phyloP scores from a whole-genome alignment of 768 basidiomycete genomes.

The Baorangia bicolor region DNA sequence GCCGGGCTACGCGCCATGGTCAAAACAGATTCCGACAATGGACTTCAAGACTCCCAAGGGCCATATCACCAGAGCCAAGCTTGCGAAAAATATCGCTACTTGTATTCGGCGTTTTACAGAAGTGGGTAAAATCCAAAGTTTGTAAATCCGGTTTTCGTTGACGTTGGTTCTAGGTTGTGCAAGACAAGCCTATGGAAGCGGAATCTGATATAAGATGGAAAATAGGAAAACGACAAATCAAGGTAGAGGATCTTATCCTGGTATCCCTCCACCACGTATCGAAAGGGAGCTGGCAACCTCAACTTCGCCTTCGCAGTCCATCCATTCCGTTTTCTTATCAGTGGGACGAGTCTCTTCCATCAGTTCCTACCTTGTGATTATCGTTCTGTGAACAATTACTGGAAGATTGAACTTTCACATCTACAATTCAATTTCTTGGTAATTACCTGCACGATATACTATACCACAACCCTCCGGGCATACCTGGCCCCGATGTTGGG shows the following conservation, averaged over 20 bases:
- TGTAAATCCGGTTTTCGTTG: not conserved
- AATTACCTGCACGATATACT: too few relatives aligned
- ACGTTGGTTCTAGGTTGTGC: constrained; percentile 43
- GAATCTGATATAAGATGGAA: constrained; percentile 61
- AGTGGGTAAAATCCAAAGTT: constrained; percentile 34
- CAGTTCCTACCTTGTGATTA: not conserved
- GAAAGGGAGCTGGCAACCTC: constrained; percentile 81
- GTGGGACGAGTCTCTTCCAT: constrained; percentile 1
- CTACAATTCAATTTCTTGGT: not conserved
- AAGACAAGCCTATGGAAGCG: constrained; percentile 56
- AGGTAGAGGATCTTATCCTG: constrained; percentile 64
- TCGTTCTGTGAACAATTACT: not conserved
- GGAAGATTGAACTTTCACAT: not conserved
- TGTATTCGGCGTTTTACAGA: constrained; percentile 68
- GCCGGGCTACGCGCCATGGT: constrained; percentile 79
- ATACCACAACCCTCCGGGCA: too few relatives aligned
- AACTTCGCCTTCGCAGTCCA: constrained; percentile 49
- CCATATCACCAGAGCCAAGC: constrained; percentile 71
- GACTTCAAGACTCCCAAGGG: constrained; percentile 78
- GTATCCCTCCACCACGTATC: constrained; percentile 83
- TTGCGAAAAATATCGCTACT: constrained; percentile 79
- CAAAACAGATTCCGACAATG: constrained; percentile 77
- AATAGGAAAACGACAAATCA: constrained; percentile 57
- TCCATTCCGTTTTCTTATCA: not conserved
- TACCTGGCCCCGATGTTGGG: too few relatives aligned